Base-by-base conservation (phyloP, 2,329 filamentous ascomycete species). In the Botrytis galanthina region DNA sequence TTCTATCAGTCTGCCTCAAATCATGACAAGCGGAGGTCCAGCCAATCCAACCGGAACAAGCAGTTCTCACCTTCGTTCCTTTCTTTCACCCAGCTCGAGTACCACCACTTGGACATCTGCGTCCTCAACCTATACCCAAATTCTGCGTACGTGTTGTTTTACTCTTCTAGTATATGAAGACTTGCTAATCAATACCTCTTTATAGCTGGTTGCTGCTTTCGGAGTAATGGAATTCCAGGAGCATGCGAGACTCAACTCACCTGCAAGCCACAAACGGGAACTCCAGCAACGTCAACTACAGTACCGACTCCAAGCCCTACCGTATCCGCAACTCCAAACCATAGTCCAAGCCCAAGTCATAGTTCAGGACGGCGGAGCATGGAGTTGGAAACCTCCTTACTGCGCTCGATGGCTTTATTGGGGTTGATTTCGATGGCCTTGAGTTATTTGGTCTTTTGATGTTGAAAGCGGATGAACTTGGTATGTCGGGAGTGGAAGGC, bases 401-500 rank as follows among this genome's bases (percentile, higher is more conserved):
- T 26, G 22, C 14, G 12, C 8, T 16, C 20, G 0, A 18, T 57
- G n/a, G 51, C 3, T 61, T 3, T 35, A 0, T 39, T 39, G 32
- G 59, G 20, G 8, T 0, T 61, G 2, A 7, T 14, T 26, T 14
- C 3, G 20, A 26, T 6, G 26, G 26, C 12, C 3, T 0, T 29
- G 3, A 29, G 6, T 9, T 54, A 54, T n/a, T 51, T 54, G n/a
- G 5, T 1, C 4, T 8, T 57, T 8, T 29, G 51, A 57, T 6
- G 9, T 18, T 18, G 6, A 57, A 8, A 18, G 7, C 1, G 14
- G 14, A 16, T 18, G 6, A 9, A 29, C 1, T 29, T 16, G 0
- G 12, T 9, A 16, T 0, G 16, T 7, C 7, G 6, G 2, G 5
- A 6, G 1, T 51, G 26, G 26, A n/a, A n/a, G 6, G 10, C 5